A percentile compares a stretch with the other conserved stretches of the same genome.
These are phyloP conservation scores for Myriosclerotinia scirpicola DNA, from an alignment of 2,329 filamentous ascomycete species.

Conservation along the genomic window DNA sequence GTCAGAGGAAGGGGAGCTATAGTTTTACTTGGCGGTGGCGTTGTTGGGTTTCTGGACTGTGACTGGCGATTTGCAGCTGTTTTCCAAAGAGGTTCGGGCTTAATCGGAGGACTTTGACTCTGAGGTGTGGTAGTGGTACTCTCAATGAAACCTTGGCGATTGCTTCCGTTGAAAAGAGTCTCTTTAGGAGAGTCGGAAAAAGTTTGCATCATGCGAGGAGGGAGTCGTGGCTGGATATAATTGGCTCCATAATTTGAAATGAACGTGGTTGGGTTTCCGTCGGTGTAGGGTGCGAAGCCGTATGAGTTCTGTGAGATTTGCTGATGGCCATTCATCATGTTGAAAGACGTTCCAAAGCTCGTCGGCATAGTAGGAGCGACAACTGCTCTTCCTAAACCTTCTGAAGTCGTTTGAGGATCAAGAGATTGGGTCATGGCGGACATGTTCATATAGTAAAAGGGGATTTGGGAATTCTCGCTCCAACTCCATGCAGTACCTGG, in stretches of 20 bases:
- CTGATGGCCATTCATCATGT: constrained; percentile 43
- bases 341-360: constrained; percentile 47
- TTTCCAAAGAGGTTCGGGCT: constrained; percentile 40
- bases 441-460: constrained; percentile 46
- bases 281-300: constrained; percentile 43
- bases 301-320: constrained; percentile 44
- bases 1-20: constrained; percentile 23
- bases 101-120: constrained; percentile 43
- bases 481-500: constrained; percentile 55
- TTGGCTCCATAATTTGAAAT: constrained; percentile 36
- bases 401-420: constrained; percentile 45
- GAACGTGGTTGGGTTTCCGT: constrained; percentile 36
- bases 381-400: constrained; percentile 46
- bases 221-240: constrained; percentile 38
- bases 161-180: constrained; percentile 39
- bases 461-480: constrained; percentile 46
- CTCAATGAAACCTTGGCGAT: constrained; percentile 39
- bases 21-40: constrained; percentile 20
- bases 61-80: constrained; percentile 22
- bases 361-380: constrained; percentile 48
- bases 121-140: constrained; percentile 28
- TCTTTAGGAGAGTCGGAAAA: constrained; percentile 26
- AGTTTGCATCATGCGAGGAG: constrained; percentile 39
- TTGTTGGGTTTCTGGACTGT: not conserved
- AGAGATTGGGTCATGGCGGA: constrained; percentile 49